phyloP scores from a whole-genome alignment of 1,284 basidiomycete species.

The Pyrrhoderma noxium region DNA sequence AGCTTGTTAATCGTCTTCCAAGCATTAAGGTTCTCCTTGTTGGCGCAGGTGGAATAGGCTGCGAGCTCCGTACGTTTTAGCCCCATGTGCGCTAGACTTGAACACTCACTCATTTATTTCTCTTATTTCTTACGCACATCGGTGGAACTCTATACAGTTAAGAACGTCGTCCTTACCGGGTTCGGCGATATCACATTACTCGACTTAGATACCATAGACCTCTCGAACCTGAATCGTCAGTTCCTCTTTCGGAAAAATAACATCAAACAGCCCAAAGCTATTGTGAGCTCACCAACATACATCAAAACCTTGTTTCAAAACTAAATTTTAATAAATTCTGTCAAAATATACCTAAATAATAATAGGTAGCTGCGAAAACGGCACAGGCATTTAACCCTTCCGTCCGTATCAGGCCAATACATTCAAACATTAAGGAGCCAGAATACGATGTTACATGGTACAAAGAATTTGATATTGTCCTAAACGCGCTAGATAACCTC shows the following conservation, averaged over 20 bases:
- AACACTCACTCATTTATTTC: neutral
- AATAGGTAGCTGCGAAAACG: conserved; percentile 82
- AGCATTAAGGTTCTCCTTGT: conserved; percentile 81
- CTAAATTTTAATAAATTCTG: neutral
- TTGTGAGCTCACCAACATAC: conserved; percentile 39
- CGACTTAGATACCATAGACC: conserved; percentile 97
- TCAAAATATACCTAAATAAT: neutral
- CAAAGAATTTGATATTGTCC: conserved; percentile 81
- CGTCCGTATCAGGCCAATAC: conserved; percentile 82
- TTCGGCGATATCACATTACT: conserved; percentile 90
- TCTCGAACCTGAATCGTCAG: conserved; percentile 96
- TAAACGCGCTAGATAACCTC: conserved; percentile 95
- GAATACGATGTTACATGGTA: conserved; percentile 92
- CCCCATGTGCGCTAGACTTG: neutral
- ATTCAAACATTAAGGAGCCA: conserved; percentile 93
- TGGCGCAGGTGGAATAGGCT: conserved; percentile 95
- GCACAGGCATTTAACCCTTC: conserved; percentile 90
- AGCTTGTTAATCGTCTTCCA: conserved; percentile 52
- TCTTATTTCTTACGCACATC: neutral
- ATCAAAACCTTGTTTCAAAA: neutral
- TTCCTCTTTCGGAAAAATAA: conserved; percentile 98
- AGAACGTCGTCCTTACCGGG: conserved; percentile 91
- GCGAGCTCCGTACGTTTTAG: conserved; percentile 75
- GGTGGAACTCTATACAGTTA: conserved; percentile 56
- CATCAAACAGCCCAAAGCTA: conserved; percentile 92